Percentiles rank a stretch among this genome's conserved stretches.
Evolutionary conservation across 495 filamentous ascomycete genomes (phyloP).

Genomic region (Podospora australis): DNA sequence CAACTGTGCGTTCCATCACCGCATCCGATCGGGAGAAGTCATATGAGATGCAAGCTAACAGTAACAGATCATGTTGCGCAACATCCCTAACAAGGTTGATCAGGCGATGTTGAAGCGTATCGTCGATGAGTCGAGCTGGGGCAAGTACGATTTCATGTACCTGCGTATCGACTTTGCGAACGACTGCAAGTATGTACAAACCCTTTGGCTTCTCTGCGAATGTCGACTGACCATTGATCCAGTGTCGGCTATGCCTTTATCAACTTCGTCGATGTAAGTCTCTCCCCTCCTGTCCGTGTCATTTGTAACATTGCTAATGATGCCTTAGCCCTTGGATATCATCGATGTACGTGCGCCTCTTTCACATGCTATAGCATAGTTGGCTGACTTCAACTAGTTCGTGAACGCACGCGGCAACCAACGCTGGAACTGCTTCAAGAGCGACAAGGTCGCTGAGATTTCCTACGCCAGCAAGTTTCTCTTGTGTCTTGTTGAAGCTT

Average conservation of each 20-base stretch:
- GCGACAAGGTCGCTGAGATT: conserved; percentile 79
- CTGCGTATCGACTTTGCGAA: conserved; percentile 88
- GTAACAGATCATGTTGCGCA: conserved; percentile 83
- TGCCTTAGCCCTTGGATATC: conserved; percentile 62
- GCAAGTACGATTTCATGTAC: conserved; percentile 92
- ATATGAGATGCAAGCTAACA: no score
- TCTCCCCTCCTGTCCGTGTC: background rate
- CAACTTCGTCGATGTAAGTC: conserved; percentile 77
- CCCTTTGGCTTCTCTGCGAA: background rate
- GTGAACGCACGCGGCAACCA: conserved; percentile 62
- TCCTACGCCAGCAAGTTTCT: conserved; percentile 80
- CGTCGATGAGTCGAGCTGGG: conserved; percentile 69
- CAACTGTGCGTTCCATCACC: conserved; percentile 53
- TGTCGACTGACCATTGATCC: conserved; percentile 19
- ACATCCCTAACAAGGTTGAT: conserved; percentile 88
- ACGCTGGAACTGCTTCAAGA: conserved; percentile 77
- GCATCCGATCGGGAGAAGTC: no score
- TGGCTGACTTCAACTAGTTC: conserved; percentile 48
- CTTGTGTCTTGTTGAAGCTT: background rate
- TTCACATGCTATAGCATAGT: background rate
- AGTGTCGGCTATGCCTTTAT: conserved; percentile 98
- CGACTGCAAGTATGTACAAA: conserved; percentile 74
- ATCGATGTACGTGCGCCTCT: conserved; percentile 51
- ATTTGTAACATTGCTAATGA: conserved; percentile 14
- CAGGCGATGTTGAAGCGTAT: conserved; percentile 73